Evolutionary conservation across 768 basidiomycete species (phyloP).

Genomic region (Hygrocybe coccinea): DNA sequence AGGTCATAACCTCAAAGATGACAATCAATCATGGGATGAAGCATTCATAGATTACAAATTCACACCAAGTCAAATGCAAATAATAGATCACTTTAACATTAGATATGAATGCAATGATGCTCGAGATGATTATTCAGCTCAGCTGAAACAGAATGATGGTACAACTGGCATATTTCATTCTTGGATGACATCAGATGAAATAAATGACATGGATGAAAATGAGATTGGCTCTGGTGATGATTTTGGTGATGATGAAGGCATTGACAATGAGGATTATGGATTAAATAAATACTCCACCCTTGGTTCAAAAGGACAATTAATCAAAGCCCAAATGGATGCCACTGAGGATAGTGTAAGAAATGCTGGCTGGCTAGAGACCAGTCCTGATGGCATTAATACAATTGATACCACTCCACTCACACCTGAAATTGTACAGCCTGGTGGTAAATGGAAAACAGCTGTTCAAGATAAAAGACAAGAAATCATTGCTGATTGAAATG

Average conservation of each 20-base stretch:
- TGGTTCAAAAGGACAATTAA: neutral
- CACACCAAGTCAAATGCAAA: constrained; percentile 3
- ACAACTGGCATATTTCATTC: neutral
- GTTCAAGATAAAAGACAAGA: neutral
- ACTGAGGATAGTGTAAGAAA: neutral
- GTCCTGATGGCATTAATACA: neutral
- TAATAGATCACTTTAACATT: constrained; percentile 30
- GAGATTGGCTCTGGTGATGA: too few species aligned
- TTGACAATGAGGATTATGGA: neutral
- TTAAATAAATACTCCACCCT: neutral
- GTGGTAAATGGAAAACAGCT: neutral
- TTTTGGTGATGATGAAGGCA: too few species aligned
- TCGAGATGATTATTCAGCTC: constrained; percentile 28
- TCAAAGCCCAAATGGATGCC: neutral
- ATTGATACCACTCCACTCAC: neutral
- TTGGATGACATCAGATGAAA: neutral
- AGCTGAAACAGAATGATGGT: neutral
- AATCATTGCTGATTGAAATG: neutral
- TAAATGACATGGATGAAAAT: neutral
- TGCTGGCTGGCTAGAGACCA: neutral
- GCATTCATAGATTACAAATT: constrained; percentile 20
- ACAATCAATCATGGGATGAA: constrained; percentile 21
- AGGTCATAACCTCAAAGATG: constrained; percentile 19
- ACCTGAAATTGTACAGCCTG: neutral
- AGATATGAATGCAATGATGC: constrained; percentile 35